Percentiles rank a stretch among this genome's conserved stretches.
phyloP scores from a whole-genome alignment of 495 filamentous ascomycete species.

The Neurospora cerealis region DNA sequence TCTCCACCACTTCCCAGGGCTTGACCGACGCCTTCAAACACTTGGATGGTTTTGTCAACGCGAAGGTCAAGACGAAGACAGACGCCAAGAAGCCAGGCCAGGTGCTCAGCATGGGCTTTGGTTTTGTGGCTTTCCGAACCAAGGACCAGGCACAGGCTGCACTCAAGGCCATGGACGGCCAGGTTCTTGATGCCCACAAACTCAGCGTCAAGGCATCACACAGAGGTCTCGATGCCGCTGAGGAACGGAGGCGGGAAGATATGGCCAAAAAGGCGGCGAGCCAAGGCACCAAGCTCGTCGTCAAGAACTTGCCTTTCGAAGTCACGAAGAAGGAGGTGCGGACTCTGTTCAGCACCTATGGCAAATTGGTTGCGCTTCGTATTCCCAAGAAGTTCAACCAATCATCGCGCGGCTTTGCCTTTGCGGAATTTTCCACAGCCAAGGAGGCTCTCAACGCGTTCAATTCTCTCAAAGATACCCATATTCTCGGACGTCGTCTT shows the following conservation, averaged over 20 bases:
- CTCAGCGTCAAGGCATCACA: conserved; percentile 76
- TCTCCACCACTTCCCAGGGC: conserved; percentile 67
- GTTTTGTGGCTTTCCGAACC: conserved; percentile 80
- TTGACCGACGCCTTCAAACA: conserved; percentile 67
- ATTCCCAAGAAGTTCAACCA: conserved; percentile 91
- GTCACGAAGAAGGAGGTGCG: conserved; percentile 85
- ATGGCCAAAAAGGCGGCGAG: conserved; percentile 62
- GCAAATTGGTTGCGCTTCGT: conserved; percentile 81
- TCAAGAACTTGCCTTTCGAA: conserved; percentile 98
- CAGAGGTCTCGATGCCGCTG: conserved; percentile 74
- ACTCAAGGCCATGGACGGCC: conserved; percentile 73
- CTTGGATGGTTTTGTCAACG: conserved; percentile 76
- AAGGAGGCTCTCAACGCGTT: conserved; percentile 91
- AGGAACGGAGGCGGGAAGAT: conserved; percentile 73
- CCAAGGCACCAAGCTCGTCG: conserved; percentile 81
- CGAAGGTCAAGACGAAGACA: conserved; percentile 75
- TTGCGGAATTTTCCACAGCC: conserved; percentile 88
- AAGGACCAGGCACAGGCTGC: conserved; percentile 71
- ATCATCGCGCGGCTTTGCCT: conserved; percentile 83
- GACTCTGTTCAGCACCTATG: conserved; percentile 76
- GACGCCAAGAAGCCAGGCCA: conserved; percentile 78
- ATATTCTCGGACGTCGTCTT: conserved; percentile 79
- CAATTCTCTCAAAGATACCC: conserved; percentile 81
- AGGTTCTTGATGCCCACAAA: conserved; percentile 74
- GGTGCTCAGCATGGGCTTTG: conserved; percentile 89